phyloP scores from a whole-genome alignment of 2,329 filamentous ascomycete species.

The Epichloe bromicola region DNA sequence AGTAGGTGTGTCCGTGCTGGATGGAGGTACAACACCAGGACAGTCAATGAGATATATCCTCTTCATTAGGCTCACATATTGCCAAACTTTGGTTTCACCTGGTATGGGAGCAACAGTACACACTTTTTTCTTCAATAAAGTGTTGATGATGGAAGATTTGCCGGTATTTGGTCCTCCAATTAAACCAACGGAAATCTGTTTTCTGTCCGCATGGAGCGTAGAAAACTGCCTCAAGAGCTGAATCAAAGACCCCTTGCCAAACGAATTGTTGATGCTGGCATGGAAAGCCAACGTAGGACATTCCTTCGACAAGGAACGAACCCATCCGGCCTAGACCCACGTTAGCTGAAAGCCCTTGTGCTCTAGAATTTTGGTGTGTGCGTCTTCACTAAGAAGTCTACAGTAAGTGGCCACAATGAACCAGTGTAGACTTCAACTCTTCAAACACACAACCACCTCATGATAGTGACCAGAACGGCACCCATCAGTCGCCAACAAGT shows the following conservation, averaged over 20 bases:
- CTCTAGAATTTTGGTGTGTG: slow-evolving; percentile 40
- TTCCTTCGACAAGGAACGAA: slow-evolving; percentile 74
- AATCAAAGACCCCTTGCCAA: slow-evolving; percentile 91
- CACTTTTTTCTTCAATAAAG: slow-evolving; percentile 84
- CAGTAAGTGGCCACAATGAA: slow-evolving; percentile 44
- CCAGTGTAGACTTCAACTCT: slow-evolving; percentile 89
- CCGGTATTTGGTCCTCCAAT: slow-evolving; percentile 75
- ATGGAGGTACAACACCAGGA: slow-evolving; percentile 89
- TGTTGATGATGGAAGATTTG: slow-evolving; percentile 96
- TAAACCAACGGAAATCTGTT: slow-evolving; percentile 87
- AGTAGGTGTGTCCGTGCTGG: slow-evolving; percentile 66
- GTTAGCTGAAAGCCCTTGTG: slow-evolving; percentile 5
- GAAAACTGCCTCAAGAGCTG: slow-evolving; percentile 88
- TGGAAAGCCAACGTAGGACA: slow-evolving; percentile 93
- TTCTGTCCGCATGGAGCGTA: slow-evolving; percentile 73
- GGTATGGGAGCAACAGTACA: slow-evolving; percentile 89
- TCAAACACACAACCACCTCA: slow-evolving; percentile 70
- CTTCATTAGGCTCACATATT: slow-evolving; percentile 93
- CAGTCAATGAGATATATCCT: slow-evolving; percentile 86
- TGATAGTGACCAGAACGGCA: slow-evolving; percentile 83
- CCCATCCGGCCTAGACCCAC: slow-evolving; percentile 71
- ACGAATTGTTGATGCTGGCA: slow-evolving; percentile 87
- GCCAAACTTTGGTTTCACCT: slow-evolving; percentile 96
- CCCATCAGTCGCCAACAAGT: slow-evolving; percentile 47
- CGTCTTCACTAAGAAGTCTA: slow-evolving; percentile 98